These are phyloP conservation scores for Didymellaceae sp. DNA, from an alignment of 2,329 filamentous ascomycete genomes.

Conservation along the genomic window DNA sequence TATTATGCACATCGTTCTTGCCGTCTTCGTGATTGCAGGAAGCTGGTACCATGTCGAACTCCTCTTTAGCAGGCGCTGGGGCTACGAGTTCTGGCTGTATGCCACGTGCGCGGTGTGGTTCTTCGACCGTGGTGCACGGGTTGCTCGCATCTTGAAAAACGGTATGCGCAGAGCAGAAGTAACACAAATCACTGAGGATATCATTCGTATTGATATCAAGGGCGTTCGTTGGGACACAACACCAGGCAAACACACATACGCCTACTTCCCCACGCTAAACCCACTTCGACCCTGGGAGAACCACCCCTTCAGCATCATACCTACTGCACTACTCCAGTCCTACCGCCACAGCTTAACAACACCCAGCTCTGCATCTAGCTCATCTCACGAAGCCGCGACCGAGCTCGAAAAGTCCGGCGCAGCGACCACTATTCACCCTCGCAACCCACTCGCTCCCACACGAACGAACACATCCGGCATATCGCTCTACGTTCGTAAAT, in stretches of 20 bases:
- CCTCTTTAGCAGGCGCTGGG: constrained; percentile 30
- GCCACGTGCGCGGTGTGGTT: constrained; percentile 53
- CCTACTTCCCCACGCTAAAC: constrained; percentile 58
- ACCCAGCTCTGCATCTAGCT: not conserved
- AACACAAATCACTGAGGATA: constrained; percentile 33
- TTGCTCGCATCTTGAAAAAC: constrained; percentile 48
- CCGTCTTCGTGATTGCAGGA: constrained; percentile 39
- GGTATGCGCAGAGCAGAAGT: constrained; percentile 50
- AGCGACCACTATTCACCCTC: not conserved
- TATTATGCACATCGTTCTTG: constrained; percentile 40
- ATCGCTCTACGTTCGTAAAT: constrained; percentile 49
- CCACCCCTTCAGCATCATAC: constrained; percentile 59
- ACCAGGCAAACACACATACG: constrained; percentile 48
- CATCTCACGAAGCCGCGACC: not conserved
- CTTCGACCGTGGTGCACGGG: constrained; percentile 55
- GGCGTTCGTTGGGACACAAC: constrained; percentile 47
- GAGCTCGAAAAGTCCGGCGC: constrained; percentile 7
- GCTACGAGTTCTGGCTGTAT: constrained; percentile 58
- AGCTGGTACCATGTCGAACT: constrained; percentile 51
- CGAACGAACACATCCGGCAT: constrained; percentile 30
- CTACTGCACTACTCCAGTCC: constrained; percentile 25
- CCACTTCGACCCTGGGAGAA: constrained; percentile 56
- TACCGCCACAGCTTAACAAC: not conserved
- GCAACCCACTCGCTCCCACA: not conserved
- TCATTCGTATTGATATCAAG: constrained; percentile 53